Base-by-base conservation (phyloP, 106 monocot species). In the Agapanthus africanus region DNA sequence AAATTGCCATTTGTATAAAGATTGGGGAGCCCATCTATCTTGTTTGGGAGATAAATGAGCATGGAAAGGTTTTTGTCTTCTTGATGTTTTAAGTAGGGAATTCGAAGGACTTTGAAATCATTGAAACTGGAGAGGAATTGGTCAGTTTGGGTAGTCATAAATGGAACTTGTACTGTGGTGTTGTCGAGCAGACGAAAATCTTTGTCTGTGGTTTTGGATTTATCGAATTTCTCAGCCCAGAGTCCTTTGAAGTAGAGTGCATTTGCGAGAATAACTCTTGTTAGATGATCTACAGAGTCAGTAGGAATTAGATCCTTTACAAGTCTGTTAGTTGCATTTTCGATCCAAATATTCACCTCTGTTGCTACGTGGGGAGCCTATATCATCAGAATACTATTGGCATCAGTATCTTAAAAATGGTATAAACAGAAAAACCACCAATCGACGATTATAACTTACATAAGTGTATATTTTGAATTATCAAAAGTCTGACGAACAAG, bases 181-280 rank as follows among this genome's bases (percentile, higher is more conserved):
- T 66, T 66, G 46, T 80, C 37, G 1, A 75, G 60, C 32, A 71
- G 80, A 59, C 71, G 46, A 30, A 80, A 80, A 9, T 51, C 39
- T 15, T 18, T 26, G 1, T 66, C 30, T 38, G 1, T 50, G 35
- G 80, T 80, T 31, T 40, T 42, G n/a, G 39, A 75, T 1, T 0
- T 0, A 11, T 75, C 65, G 22, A 80, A 80, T 35, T 65, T 65
- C 0, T 80, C 11, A 3, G 65, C 25, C 80, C 80, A 80, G 1
- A 5, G n/a, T 21, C 66, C 76, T 67, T 76, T 80, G 75, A 76
- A 80, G 40, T 80, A 68, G 33, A 80, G 59, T 2, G 80, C 80
- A 19, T 80, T 80, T 21, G 59, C 47, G 0, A 80, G 56, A 40
- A 80, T 47, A 2, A 76, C 21, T 14, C 31, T 26, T 0, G 80